Evolutionary conservation across 768 basidiomycete genomes (phyloP).

Genomic region (Coprinellus micaceus): DNA sequence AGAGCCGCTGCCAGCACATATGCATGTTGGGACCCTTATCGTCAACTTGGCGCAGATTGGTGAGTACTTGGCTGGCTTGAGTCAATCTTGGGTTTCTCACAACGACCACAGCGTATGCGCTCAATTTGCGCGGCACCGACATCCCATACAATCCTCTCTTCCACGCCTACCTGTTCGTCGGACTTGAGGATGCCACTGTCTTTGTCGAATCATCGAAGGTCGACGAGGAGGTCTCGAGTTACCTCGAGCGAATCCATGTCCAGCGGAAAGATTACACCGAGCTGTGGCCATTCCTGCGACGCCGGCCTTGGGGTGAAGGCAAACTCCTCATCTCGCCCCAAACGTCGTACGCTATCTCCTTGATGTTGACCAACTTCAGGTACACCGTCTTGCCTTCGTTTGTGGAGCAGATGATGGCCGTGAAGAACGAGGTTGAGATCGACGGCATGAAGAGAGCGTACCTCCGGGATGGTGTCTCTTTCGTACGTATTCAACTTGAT

Average conservation of each 20-base stretch:
- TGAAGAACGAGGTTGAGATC: constrained; percentile 88
- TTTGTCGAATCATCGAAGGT: constrained; percentile 76
- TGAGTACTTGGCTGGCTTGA: constrained; percentile 27
- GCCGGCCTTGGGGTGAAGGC: constrained; percentile 74
- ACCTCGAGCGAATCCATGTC: constrained; percentile 56
- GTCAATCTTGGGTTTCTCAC: constrained; percentile 10
- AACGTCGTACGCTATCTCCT: constrained; percentile 78
- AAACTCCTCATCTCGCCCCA: constrained; percentile 73
- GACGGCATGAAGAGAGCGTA: constrained; percentile 83
- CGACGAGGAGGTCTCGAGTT: constrained; percentile 50
- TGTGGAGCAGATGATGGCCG: constrained; percentile 73
- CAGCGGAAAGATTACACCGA: constrained; percentile 67
- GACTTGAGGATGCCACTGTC: constrained; percentile 55
- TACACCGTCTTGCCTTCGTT: constrained; percentile 70
- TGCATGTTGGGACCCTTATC: constrained; percentile 64
- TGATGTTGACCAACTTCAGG: constrained; percentile 80
- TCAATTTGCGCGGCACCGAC: constrained; percentile 88
- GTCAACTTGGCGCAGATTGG: constrained; percentile 70
- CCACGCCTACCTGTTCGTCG: constrained; percentile 79
- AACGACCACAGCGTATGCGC: constrained; percentile 59
- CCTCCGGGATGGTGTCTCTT: constrained; percentile 84
- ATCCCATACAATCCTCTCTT: constrained; percentile 92
- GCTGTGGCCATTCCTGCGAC: constrained; percentile 74
- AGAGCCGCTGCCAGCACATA: constrained; percentile 56
- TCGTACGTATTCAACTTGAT: constrained; percentile 43